Evolutionary conservation across 73 alveolate species (phyloP).

Genomic region (Uronychia binucleata): DNA sequence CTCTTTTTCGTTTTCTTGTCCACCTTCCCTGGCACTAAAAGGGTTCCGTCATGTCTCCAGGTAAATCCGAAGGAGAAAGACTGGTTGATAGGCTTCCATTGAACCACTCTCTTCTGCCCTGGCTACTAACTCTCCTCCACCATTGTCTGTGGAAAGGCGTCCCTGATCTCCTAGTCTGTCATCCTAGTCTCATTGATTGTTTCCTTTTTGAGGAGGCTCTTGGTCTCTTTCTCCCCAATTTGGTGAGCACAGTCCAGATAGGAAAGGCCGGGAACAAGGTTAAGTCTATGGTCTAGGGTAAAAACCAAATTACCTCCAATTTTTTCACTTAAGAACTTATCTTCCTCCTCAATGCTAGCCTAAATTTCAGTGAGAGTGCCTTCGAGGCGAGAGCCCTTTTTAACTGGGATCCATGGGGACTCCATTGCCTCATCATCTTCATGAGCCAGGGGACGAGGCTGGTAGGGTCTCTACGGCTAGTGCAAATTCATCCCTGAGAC

Average conservation of each 20-base stretch:
- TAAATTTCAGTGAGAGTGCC: neutral
- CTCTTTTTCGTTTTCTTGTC: neutral
- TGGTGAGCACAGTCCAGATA: neutral
- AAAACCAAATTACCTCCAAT: neutral
- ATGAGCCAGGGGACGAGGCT: too few species aligned
- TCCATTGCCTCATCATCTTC: neutral
- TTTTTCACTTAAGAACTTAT: neutral
- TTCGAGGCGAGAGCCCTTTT: neutral
- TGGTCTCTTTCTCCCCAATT: neutral
- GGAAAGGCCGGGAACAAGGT: neutral
- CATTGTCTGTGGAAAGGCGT: neutral
- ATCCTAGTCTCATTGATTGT: neutral
- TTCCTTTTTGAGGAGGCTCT: neutral
- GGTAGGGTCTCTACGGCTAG: too few species aligned
- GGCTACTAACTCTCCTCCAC: neutral
- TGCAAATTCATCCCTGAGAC: too few species aligned
- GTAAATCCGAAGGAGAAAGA: neutral
- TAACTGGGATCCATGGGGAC: neutral
- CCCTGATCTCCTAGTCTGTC: neutral
- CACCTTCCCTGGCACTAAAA: neutral
- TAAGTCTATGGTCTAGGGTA: neutral
- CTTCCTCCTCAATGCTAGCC: neutral
- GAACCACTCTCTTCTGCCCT: neutral
- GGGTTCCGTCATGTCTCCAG: neutral
- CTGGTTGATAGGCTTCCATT: neutral